Percentiles rank a stretch among this genome's conserved stretches.
Evolutionary conservation across 2,329 filamentous ascomycete species (phyloP).

Genomic region (Uncinocarpus reesii): DNA sequence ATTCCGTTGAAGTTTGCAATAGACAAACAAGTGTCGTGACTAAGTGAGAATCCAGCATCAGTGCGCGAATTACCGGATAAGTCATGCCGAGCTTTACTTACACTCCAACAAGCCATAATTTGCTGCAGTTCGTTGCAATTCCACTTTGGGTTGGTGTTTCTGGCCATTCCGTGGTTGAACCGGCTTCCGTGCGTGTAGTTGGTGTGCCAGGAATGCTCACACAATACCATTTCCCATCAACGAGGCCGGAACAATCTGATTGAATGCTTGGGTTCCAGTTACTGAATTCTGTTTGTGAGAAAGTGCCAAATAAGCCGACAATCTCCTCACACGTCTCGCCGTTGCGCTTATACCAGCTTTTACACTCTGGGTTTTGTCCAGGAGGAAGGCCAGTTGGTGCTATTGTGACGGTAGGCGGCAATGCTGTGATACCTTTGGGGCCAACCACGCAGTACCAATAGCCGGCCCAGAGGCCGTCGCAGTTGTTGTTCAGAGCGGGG

Average conservation of each 20-base stretch:
- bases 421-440: constrained; percentile 6
- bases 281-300: constrained; percentile 10
- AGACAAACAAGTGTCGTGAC: constrained; percentile 4
- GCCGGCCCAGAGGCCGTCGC: constrained; percentile 9
- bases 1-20: not conserved
- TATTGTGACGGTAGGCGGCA: constrained; percentile 16
- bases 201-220: constrained; percentile 17
- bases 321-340: constrained; percentile 18
- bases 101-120: constrained; percentile 10
- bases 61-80: not conserved
- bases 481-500: constrained; percentile 7
- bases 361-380: constrained; percentile 14
- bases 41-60: not conserved
- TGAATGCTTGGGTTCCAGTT: constrained; percentile 7
- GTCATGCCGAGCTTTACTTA: not conserved
- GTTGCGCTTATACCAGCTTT: constrained; percentile 17
- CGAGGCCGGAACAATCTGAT: not conserved
- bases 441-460: constrained; percentile 10
- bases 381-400: constrained; percentile 9
- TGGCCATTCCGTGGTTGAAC: not conserved
- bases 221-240: constrained; percentile 13
- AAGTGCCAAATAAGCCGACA: constrained; percentile 15
- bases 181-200: constrained; percentile 15
- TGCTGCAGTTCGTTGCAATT: not conserved
- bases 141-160: constrained; percentile 6